Conservation (phyloP, 352 stramenopile genomes). For the Aphanomyces stellatus region DNA sequence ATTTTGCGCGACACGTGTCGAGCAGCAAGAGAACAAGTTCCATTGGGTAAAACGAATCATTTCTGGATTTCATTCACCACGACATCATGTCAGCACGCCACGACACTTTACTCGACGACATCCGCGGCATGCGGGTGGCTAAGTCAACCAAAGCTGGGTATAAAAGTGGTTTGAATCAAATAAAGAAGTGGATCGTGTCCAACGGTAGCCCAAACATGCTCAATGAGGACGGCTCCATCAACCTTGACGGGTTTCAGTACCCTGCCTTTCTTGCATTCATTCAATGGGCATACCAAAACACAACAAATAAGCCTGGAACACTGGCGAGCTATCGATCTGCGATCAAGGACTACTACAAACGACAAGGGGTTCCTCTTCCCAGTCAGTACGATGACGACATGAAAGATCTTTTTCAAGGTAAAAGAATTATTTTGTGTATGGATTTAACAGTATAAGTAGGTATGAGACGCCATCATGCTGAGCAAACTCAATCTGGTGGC, state of each 20-base stretch:
- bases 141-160: neutral
- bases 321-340: neutral
- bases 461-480: neutral
- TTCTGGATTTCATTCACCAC: neutral
- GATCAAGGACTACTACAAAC: neutral
- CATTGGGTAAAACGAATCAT: neutral
- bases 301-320: neutral
- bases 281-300: neutral
- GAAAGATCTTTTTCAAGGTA: constrained; percentile 2
- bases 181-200: neutral
- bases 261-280: neutral
- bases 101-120: neutral
- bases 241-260: neutral
- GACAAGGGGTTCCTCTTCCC: neutral
- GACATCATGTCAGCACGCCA: neutral
- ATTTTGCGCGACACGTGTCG: neutral
- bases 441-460: neutral
- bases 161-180: neutral
- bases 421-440: neutral
- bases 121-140: neutral
- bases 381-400: neutral
- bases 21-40: neutral
- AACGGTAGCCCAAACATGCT: neutral
- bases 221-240: neutral
- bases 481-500: too few relatives aligned